Percentiles rank a stretch among this genome's conserved stretches.
These are phyloP conservation scores for Williopsis jadinii DNA, from an alignment of 1,139 yeast species.

Conservation along the genomic window DNA sequence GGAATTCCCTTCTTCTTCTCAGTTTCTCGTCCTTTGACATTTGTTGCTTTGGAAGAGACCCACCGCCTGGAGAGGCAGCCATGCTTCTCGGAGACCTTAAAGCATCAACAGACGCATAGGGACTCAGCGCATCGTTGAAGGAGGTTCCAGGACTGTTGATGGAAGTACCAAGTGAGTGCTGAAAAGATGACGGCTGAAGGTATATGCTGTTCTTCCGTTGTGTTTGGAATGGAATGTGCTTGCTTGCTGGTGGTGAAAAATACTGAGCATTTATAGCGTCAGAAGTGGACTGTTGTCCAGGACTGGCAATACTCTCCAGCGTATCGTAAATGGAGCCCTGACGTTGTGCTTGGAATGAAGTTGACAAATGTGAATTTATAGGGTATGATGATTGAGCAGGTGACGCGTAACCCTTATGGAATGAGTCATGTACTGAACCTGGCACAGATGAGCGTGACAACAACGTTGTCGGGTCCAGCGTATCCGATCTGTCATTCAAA, in stretches of 20 bases:
- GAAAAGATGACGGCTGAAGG: slow-evolving; percentile 9
- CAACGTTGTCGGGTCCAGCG: slow-evolving; percentile 5
- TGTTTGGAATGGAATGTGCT: slow-evolving; percentile 10
- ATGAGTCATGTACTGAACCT: slow-evolving; percentile 7
- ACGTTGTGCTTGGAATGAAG: slow-evolving; percentile 19
- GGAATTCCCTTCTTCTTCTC: slow-evolving; percentile 66
- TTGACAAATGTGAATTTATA: slow-evolving; percentile 11
- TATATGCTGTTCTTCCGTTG: slow-evolving; percentile 1
- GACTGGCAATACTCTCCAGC: slow-evolving; percentile 17
- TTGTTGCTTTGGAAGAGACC: slow-evolving; percentile 34
- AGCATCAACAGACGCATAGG: slow-evolving; percentile 21
- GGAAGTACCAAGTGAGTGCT: slow-evolving; percentile 3
- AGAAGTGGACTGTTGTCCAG: slow-evolving; percentile 10
- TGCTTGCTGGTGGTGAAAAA: slow-evolving; percentile 19
- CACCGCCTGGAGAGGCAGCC: slow-evolving; percentile 20
- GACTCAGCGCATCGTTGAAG: slow-evolving; percentile 19
- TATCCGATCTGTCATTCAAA: not conserved
- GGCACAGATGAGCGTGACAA: not conserved
- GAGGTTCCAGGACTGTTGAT: slow-evolving; percentile 16
- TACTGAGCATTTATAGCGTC: slow-evolving; percentile 14
- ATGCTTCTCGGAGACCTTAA: slow-evolving; percentile 21
- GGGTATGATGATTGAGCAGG: slow-evolving; percentile 21
- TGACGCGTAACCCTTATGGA: slow-evolving; percentile 15
- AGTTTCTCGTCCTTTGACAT: slow-evolving; percentile 64
- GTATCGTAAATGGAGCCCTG: slow-evolving; percentile 20